Evolutionary conservation across 352 stramenopile species (phyloP).

Genomic region (Blastocystis sp.): DNA sequence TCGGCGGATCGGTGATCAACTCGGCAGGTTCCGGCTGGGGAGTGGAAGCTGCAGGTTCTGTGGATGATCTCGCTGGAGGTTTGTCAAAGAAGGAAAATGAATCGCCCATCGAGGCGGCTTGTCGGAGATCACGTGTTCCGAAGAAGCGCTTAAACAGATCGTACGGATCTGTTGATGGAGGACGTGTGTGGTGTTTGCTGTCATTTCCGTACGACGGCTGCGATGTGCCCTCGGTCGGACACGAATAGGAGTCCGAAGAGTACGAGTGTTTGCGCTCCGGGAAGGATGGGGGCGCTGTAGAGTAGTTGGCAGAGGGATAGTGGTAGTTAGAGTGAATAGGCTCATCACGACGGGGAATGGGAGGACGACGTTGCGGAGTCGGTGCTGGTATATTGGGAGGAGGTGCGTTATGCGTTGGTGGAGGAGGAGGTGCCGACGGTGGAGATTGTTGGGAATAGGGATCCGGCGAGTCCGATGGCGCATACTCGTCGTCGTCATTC

Average conservation of each 20-base stretch:
- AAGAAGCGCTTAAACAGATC: slow-evolving; percentile 83
- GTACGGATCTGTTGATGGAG: slow-evolving; percentile 68
- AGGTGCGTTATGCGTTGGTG: neutral
- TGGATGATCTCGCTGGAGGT: neutral
- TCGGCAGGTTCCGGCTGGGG: slow-evolving; percentile 12
- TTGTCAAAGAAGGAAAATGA: slow-evolving; percentile 71
- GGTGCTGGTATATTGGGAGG: slow-evolving; percentile 63
- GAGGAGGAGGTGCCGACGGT: neutral
- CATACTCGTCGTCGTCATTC: slow-evolving; percentile 18
- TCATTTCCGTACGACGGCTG: neutral
- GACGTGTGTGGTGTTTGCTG: neutral
- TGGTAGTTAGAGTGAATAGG: neutral
- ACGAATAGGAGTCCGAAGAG: neutral
- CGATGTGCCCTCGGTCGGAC: neutral
- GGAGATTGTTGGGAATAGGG: neutral
- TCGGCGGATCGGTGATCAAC: slow-evolving; percentile 62
- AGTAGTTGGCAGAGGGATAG: neutral
- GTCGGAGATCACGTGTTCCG: slow-evolving; percentile 70
- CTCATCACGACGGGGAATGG: neutral
- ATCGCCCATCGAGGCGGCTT: slow-evolving; percentile 59
- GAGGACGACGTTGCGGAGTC: slow-evolving; percentile 58
- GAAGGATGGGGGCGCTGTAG: neutral
- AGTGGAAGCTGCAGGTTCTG: neutral
- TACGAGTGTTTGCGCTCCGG: slow-evolving; percentile 62
- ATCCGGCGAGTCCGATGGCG: neutral